Conservation (phyloP, 139 green algal genomes). For the Chlamydomonas sphaeroides region DNA sequence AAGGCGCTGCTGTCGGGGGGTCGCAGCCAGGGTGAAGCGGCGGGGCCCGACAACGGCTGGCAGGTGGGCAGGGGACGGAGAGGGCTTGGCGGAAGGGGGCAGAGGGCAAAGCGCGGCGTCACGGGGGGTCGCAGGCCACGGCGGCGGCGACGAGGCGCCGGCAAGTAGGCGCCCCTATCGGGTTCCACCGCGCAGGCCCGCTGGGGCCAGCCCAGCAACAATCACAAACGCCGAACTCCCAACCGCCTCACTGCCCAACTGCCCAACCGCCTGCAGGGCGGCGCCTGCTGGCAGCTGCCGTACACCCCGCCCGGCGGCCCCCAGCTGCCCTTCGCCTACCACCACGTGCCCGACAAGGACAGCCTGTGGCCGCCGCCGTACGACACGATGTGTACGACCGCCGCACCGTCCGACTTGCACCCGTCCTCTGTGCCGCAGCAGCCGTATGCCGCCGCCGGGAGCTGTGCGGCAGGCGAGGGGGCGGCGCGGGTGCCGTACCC, state of each 20-base stretch:
- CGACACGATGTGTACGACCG: no score
- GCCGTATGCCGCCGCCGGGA: no score
- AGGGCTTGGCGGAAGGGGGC: background rate
- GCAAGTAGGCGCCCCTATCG: no score
- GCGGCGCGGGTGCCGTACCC: constrained; percentile 25
- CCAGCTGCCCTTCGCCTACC: constrained; percentile 24
- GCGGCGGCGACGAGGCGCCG: no score
- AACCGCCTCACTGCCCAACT: no score
- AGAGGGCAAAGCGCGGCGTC: no score
- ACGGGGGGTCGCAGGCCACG: no score
- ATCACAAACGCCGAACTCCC: no score
- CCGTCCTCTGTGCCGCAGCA: background rate
- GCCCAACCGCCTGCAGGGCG: background rate
- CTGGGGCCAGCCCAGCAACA: no score
- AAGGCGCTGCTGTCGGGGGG: constrained; percentile 33
- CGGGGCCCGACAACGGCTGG: background rate
- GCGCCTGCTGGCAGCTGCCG: constrained; percentile 4
- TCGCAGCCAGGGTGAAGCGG: background rate
- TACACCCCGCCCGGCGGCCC: background rate
- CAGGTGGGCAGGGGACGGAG: background rate
- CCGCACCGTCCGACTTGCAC: no score
- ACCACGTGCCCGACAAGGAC: constrained; percentile 25
- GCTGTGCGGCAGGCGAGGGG: no score
- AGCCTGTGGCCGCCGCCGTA: background rate
- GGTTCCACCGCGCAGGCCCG: no score